Conservation (phyloP, 345 rosid genomes). For the Arabis alpina region DNA sequence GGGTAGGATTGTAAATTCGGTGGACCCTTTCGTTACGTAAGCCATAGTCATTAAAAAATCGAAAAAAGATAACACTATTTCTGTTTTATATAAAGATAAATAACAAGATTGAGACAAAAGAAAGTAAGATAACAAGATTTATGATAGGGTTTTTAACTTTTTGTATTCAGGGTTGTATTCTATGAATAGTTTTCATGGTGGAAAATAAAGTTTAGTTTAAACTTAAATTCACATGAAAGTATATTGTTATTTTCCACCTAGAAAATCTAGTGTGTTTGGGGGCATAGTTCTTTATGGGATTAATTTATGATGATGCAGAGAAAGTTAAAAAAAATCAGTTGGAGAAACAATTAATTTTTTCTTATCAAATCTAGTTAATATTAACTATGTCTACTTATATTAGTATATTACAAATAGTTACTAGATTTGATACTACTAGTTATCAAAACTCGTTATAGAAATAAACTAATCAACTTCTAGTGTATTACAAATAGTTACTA, state of each 20-base stretch:
- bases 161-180: constrained; percentile 11
- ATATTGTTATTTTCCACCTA: background rate
- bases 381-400: background rate
- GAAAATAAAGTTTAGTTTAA: background rate
- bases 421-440: background rate
- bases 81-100: background rate
- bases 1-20: constrained; percentile 39
- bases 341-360: background rate
- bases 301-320: background rate
- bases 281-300: background rate
- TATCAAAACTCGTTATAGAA: background rate
- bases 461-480: too few relatives aligned
- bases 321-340: background rate
- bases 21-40: constrained; percentile 35
- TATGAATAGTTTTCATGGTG: constrained; percentile 14
- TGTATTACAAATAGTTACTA: too few relatives aligned
- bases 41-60: constrained; percentile 12
- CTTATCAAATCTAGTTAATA: too few relatives aligned
- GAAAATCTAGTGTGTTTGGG: background rate
- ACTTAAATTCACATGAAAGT: constrained; percentile 1
- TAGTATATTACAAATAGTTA: too few relatives aligned
- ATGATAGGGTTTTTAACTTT: constrained; percentile 23
- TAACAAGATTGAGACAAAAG: constrained; percentile 4
- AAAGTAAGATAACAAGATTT: constrained; percentile 22
- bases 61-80: constrained; percentile 27